Evolutionary conservation across 1,284 basidiomycete genomes (phyloP).

Genomic region (Peniophora sp.): DNA sequence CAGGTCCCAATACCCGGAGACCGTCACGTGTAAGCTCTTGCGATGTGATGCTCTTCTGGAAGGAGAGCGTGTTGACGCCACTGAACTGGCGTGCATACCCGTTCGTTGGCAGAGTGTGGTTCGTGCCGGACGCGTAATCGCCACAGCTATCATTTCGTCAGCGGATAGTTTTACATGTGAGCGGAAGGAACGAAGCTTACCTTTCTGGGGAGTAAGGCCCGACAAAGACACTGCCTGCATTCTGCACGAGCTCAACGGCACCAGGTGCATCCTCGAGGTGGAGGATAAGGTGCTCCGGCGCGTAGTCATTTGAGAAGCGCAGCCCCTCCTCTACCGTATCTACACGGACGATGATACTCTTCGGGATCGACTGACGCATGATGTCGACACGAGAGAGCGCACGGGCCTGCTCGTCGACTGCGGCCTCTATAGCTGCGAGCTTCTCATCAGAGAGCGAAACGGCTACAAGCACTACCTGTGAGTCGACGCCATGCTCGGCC

Average conservation of each 20-base stretch:
- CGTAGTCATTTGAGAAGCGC: slow-evolving; percentile 92
- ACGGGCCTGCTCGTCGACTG: slow-evolving; percentile 85
- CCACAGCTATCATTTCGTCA: slow-evolving; percentile 61
- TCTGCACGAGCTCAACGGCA: slow-evolving; percentile 66
- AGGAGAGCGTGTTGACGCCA: slow-evolving; percentile 94
- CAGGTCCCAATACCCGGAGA: slow-evolving; percentile 74
- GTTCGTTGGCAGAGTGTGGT: slow-evolving; percentile 93
- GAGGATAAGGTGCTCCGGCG: slow-evolving; percentile 93
- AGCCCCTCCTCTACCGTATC: slow-evolving; percentile 70
- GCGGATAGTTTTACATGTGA: background rate
- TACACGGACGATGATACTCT: slow-evolving; percentile 85
- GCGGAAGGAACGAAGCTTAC: slow-evolving; percentile 30
- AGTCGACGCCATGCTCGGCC: slow-evolving; percentile 97
- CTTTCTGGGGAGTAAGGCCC: slow-evolving; percentile 93
- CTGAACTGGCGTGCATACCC: slow-evolving; percentile 97
- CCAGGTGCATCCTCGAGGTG: slow-evolving; percentile 71
- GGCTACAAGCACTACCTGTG: slow-evolving; percentile 91
- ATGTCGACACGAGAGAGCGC: slow-evolving; percentile 87
- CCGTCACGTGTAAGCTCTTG: slow-evolving; percentile 86
- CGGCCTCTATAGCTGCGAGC: slow-evolving; percentile 71
- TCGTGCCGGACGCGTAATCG: slow-evolving; percentile 97
- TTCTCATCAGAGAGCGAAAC: slow-evolving; percentile 60
- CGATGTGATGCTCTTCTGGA: slow-evolving; percentile 98
- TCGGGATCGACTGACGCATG: slow-evolving; percentile 84
- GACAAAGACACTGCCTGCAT: slow-evolving; percentile 95